Conservation (phyloP, 805 yeast genomes). For the Zygosaccharomyces pseudorouxii region DNA sequence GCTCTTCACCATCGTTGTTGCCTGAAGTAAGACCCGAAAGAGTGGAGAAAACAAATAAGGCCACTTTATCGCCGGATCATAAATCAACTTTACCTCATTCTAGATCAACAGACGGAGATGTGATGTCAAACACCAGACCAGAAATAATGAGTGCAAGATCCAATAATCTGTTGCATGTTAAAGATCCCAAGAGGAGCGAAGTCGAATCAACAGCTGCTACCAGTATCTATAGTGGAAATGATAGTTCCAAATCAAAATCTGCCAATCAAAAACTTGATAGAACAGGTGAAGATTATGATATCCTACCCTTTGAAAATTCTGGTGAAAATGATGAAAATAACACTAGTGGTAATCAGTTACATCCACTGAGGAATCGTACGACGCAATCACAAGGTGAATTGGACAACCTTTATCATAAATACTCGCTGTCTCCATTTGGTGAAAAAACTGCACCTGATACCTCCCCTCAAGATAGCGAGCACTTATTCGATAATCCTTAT, state of each 20-base stretch:
- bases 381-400: constrained; percentile 9
- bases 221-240: constrained; percentile 1
- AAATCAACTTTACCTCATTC: background rate
- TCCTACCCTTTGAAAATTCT: background rate
- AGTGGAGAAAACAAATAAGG: constrained; percentile 2
- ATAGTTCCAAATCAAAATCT: background rate
- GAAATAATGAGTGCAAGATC: background rate
- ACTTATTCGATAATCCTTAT: constrained; percentile 23
- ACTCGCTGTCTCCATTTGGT: constrained; percentile 19
- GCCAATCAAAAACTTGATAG: background rate
- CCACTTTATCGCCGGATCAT: background rate
- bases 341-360: background rate
- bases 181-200: background rate
- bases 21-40: constrained; percentile 11
- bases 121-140: background rate
- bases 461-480: constrained; percentile 15
- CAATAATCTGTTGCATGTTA: background rate
- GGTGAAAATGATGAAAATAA: background rate
- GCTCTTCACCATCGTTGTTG: constrained; percentile 16
- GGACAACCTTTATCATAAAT: constrained; percentile 22
- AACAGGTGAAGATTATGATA: background rate
- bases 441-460: constrained; percentile 1
- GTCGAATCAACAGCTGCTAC: background rate
- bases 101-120: background rate
- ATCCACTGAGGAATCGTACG: background rate